Evolutionary conservation across 768 basidiomycete species (phyloP).

Genomic region (Russula dissimulans): DNA sequence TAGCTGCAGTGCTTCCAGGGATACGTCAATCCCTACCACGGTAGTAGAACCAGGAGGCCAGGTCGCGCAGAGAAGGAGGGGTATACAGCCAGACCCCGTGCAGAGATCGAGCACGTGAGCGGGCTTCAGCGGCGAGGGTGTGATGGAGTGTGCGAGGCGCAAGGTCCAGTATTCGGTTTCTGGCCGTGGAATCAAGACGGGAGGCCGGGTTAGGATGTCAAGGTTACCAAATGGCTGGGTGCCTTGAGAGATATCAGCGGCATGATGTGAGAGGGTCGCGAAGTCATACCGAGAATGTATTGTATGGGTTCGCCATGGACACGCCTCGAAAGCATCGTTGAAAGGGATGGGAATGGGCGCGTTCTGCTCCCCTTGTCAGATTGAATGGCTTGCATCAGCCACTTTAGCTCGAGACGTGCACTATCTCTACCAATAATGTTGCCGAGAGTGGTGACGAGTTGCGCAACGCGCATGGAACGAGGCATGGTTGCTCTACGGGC

Average conservation of each 20-base stretch:
- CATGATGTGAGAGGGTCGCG: not conserved
- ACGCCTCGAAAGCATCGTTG: conserved; percentile 49
- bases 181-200: conserved; percentile 87
- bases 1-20: conserved; percentile 45
- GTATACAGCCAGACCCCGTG: conserved; percentile 89
- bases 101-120: conserved; percentile 71
- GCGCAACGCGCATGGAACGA: not conserved
- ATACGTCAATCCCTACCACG: conserved; percentile 62
- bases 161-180: conserved; percentile 86
- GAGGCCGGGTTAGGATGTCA: conserved; percentile 59
- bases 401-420: conserved; percentile 38
- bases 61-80: conserved; percentile 67
- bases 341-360: conserved; percentile 25
- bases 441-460: conserved; percentile 26
- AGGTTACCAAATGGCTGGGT: conserved; percentile 85
- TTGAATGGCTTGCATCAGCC: conserved; percentile 35
- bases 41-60: conserved; percentile 46
- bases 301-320: conserved; percentile 71
- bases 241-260: conserved; percentile 31
- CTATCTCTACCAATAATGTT: conserved; percentile 27
- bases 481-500: not conserved
- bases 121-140: conserved; percentile 27
- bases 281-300: conserved; percentile 71
- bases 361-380: not conserved
- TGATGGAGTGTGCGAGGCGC: conserved; percentile 43